A percentile compares a stretch with the other conserved stretches of the same genome.
Evolutionary conservation across 2,329 filamentous ascomycete genomes (phyloP).

Genomic region (Lasiodiplodia citricola): DNA sequence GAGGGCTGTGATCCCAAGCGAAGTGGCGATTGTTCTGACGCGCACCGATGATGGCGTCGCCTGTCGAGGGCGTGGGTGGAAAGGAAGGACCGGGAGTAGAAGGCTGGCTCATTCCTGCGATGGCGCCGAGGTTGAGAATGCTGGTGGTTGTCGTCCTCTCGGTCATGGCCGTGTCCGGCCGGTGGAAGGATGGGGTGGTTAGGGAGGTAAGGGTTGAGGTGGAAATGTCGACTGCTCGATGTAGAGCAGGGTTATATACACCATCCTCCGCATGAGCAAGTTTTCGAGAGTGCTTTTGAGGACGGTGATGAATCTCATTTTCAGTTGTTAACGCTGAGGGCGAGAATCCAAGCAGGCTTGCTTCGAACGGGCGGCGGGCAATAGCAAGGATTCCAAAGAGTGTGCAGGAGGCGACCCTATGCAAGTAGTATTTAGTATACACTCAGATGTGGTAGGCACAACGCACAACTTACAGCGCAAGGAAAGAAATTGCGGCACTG

Average conservation of each 20-base stretch:
- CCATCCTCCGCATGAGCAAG: slow-evolving; percentile 37
- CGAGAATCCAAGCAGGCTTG: slow-evolving; percentile 36
- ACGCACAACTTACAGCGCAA: slow-evolving; percentile 39
- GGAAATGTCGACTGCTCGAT: not conserved
- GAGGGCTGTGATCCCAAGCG: not conserved
- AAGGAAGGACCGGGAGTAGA: slow-evolving; percentile 23
- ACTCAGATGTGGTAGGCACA: not conserved
- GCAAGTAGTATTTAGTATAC: slow-evolving; percentile 13
- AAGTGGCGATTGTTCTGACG: not conserved
- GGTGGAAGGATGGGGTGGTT: not conserved
- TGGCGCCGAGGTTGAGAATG: not conserved
- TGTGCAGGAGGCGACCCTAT: slow-evolving; percentile 38
- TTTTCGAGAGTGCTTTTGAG: slow-evolving; percentile 28
- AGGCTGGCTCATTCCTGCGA: not conserved
- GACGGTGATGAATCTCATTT: slow-evolving; percentile 28
- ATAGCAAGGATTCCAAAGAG: slow-evolving; percentile 42
- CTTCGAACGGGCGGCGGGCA: slow-evolving; percentile 45
- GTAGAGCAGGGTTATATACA: not conserved
- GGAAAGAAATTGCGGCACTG: slow-evolving; percentile 39
- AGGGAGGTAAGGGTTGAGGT: slow-evolving; percentile 3
- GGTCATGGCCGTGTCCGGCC: not conserved
- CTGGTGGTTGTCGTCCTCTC: not conserved
- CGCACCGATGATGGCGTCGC: not conserved
- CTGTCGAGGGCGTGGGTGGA: slow-evolving; percentile 4
- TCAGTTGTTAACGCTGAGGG: slow-evolving; percentile 26